Base-by-base conservation (phyloP, 163 green algal species). In the Prototheca stagnorum region DNA sequence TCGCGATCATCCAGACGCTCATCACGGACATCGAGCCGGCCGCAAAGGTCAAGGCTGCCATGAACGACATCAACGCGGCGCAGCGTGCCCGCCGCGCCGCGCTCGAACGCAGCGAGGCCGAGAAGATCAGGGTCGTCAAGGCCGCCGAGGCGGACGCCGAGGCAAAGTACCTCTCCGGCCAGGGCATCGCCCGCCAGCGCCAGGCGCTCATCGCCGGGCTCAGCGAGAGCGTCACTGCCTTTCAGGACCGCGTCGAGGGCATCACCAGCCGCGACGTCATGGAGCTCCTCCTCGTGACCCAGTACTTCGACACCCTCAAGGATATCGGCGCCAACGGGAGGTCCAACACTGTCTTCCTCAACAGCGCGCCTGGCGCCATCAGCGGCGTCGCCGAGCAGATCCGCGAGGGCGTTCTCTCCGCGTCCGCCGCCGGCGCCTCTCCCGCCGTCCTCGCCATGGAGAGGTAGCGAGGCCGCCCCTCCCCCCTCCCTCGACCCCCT, bases 121-220 rank as follows among this genome's bases (percentile, higher is more conserved):
- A 90, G 25, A 98, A 98, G 73, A 77, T 93, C 8, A 41, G 49
- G 12, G 42, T 92, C 4, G 81, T 95, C 5, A 93, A 95, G 65
- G 74, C 71, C 5, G 89, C 89, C 6, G 87, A 97, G 67, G 89
- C 80, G 9, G 89, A 96, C 42, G 85, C 89, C 8, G 89, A 98
- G 66, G 73, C 81, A 45, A 97, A 97, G 69, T 96, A 75, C 59
- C 77, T 97, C 44, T 47, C 72, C 22, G 84, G 84, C 22, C 61
- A 78, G 61, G 84, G 82, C 68, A 86, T 93, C 35, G 78, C 82
- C 15, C 57, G 82, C 37, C 83, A 94, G 70, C 61, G 82, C 17
- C 76, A 94, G 74, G 88, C 88, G 24, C 95, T 98, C 55, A 79
- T 97, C n/a, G 67, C 70, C 14, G 88, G 88, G n/a, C 77, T 97